Conservation (phyloP, 1,284 basidiomycete genomes). For the Austroboletus novae-zelandiae region DNA sequence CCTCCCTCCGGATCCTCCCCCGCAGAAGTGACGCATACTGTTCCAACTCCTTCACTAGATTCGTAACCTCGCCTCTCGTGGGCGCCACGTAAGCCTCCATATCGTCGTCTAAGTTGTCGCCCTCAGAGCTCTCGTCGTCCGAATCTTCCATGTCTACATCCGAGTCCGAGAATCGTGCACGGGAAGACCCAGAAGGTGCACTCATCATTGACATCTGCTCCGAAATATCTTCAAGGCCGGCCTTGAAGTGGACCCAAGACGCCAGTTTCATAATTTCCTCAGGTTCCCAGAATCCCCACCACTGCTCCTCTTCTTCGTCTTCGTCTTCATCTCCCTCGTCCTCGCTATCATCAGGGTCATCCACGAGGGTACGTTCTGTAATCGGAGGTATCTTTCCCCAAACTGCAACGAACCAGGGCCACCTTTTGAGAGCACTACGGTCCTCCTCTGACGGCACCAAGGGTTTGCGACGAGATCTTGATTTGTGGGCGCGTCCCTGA, state of each 20-base stretch:
- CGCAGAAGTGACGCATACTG: conserved; percentile 50
- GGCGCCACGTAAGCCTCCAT: conserved; percentile 13
- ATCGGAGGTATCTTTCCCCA: conserved; percentile 56
- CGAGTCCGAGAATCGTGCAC: conserved; percentile 1
- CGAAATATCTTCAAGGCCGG: conserved; percentile 40
- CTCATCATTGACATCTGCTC: conserved; percentile 9
- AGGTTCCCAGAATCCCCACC: conserved; percentile 74
- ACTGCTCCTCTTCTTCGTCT: conserved; percentile 42
- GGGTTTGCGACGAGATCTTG: conserved; percentile 38
- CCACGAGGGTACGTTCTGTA: conserved; percentile 19
- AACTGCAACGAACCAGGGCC: conserved; percentile 73
- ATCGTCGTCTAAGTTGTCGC: conserved; percentile 1
- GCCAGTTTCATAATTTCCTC: conserved; percentile 62
- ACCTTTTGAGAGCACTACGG: conserved; percentile 47
- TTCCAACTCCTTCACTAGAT: conserved; percentile 44
- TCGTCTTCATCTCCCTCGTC: conserved; percentile 33
- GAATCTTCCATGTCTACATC: conserved; percentile 25
- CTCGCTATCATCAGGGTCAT: conserved; percentile 23
- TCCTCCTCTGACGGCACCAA: conserved; percentile 45
- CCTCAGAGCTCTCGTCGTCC: conserved; percentile 8
- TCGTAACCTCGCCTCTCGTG: conserved; percentile 34
- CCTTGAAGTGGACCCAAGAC: conserved; percentile 57
- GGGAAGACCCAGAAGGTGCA: background rate
- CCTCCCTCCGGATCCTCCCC: conserved; percentile 40
- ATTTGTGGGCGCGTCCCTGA: conserved; percentile 26